A percentile compares a stretch with the other conserved stretches of the same genome.
Evolutionary conservation across 192 early-diverging fungal species (phyloP).

Genomic region (Coemansia sp.): DNA sequence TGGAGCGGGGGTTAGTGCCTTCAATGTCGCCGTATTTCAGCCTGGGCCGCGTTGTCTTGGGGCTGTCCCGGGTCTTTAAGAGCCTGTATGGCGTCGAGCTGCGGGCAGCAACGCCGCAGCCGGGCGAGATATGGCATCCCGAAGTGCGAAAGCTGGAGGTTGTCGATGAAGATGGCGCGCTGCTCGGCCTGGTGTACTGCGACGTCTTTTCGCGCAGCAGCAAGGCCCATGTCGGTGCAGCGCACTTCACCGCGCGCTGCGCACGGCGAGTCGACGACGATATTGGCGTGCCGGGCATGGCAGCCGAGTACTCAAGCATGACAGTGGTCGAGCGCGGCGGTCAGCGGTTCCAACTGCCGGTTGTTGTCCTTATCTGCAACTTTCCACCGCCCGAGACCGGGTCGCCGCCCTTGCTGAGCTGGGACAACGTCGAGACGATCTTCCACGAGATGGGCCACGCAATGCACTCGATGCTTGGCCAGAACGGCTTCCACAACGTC

Average conservation of each 20-base stretch:
- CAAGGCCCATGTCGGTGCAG: conserved; percentile 74
- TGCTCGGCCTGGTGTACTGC: conserved; percentile 89
- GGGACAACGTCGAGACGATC: conserved; percentile 87
- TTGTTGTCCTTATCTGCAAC: conserved; percentile 70
- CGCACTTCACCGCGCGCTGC: conserved; percentile 93
- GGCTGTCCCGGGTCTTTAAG: conserved; percentile 78
- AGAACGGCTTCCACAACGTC: conserved; percentile 94
- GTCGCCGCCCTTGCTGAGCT: conserved; percentile 61
- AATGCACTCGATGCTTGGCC: conserved; percentile 94
- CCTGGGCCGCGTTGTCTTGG: conserved; percentile 82
- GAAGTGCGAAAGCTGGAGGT: conserved; percentile 89
- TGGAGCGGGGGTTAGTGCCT: conserved; percentile 33
- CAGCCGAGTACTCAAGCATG: conserved; percentile 16
- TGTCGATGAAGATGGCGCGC: conserved; percentile 79
- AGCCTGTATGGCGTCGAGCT: conserved; percentile 84
- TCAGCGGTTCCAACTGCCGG: conserved; percentile 59
- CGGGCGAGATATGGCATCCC: conserved; percentile 87
- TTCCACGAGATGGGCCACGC: conserved; percentile 99
- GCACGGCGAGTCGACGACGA: conserved; percentile 85
- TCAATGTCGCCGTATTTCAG: conserved; percentile 72
- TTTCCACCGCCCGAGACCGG: conserved; percentile 50
- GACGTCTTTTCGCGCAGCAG: conserved; percentile 78
- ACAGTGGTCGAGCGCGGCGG: conserved; percentile 46
- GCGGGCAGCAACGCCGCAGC: conserved; percentile 56
- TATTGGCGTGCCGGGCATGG: conserved; percentile 8